A percentile compares a stretch with the other conserved stretches of the same genome.
Conservation (phyloP, 768 basidiomycete genomes). For the Agaricus bisporus region DNA sequence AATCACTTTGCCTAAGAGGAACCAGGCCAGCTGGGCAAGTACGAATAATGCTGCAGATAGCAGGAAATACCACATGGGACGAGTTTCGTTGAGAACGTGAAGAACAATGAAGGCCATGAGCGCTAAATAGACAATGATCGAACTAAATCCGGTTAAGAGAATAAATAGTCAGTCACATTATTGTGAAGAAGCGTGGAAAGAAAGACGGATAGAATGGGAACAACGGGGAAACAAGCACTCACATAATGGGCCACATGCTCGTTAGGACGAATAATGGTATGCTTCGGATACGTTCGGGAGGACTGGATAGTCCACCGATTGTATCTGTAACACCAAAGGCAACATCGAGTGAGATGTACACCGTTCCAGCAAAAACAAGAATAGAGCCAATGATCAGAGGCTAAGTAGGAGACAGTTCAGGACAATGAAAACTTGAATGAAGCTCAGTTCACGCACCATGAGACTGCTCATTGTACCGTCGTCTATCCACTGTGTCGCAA, state of each 20-base stretch:
- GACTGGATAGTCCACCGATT: slow-evolving; percentile 50
- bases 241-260: slow-evolving; percentile 28
- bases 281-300: slow-evolving; percentile 50
- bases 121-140: slow-evolving; percentile 56
- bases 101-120: slow-evolving; percentile 82
- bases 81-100: slow-evolving; percentile 66
- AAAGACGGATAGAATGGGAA: neutral
- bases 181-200: neutral
- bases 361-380: slow-evolving; percentile 63
- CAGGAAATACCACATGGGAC: slow-evolving; percentile 76
- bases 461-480: slow-evolving; percentile 75
- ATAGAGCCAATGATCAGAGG: slow-evolving; percentile 54
- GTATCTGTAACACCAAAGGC: slow-evolving; percentile 58
- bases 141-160: slow-evolving; percentile 12
- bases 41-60: slow-evolving; percentile 73
- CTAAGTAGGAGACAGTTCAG: slow-evolving; percentile 26
- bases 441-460: slow-evolving; percentile 41
- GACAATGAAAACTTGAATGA: neutral
- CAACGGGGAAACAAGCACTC: slow-evolving; percentile 10
- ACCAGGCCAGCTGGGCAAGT: slow-evolving; percentile 76
- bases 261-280: slow-evolving; percentile 74
- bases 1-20: slow-evolving; percentile 71
- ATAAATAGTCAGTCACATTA: neutral
- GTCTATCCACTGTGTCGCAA: slow-evolving; percentile 89
- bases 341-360: slow-evolving; percentile 83